Conservation (phyloP, 176 grass and related monocot genomes). For the Eleusine indica region DNA sequence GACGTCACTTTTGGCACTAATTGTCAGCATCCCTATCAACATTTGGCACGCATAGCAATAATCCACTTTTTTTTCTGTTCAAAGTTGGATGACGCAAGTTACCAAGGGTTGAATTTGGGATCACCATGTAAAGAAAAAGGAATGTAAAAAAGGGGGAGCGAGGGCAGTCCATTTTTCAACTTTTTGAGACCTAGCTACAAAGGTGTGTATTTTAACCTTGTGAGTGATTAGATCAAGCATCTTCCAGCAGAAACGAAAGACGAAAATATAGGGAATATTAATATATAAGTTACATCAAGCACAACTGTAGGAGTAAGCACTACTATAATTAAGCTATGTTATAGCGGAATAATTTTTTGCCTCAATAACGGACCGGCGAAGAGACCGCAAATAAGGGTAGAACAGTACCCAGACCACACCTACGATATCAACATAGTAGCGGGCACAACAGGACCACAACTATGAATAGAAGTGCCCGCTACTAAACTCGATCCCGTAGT, state of each 20-base stretch:
- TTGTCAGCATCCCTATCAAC: slow-evolving; percentile 25
- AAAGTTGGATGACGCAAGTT: slow-evolving; percentile 48
- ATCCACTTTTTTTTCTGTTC: slow-evolving; percentile 44
- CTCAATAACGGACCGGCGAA: too few relatives aligned
- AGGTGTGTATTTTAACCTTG: not conserved
- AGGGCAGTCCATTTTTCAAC: slow-evolving; percentile 48
- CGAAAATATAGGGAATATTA: slow-evolving; percentile 27
- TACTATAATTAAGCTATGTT: too few relatives aligned
- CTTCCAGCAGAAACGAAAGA: slow-evolving; percentile 8
- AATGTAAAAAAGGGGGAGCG: slow-evolving; percentile 37
- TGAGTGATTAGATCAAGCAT: slow-evolving; percentile 30
- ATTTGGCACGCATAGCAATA: slow-evolving; percentile 35
- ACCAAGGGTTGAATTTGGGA: slow-evolving; percentile 73
- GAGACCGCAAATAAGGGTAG: too few relatives aligned
- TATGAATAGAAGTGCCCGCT: too few relatives aligned
- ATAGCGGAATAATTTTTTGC: too few relatives aligned
- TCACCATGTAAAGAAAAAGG: slow-evolving; percentile 50
- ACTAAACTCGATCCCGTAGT: too few relatives aligned
- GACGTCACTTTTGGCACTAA: slow-evolving; percentile 40
- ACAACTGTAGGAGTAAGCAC: not conserved
- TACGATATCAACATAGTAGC: too few relatives aligned
- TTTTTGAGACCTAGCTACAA: slow-evolving; percentile 25
- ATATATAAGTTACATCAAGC: slow-evolving; percentile 6
- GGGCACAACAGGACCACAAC: too few relatives aligned
- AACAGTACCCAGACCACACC: too few relatives aligned